Base-by-base conservation (phyloP, 805 yeast species). In the Candida vartiovaarae region DNA sequence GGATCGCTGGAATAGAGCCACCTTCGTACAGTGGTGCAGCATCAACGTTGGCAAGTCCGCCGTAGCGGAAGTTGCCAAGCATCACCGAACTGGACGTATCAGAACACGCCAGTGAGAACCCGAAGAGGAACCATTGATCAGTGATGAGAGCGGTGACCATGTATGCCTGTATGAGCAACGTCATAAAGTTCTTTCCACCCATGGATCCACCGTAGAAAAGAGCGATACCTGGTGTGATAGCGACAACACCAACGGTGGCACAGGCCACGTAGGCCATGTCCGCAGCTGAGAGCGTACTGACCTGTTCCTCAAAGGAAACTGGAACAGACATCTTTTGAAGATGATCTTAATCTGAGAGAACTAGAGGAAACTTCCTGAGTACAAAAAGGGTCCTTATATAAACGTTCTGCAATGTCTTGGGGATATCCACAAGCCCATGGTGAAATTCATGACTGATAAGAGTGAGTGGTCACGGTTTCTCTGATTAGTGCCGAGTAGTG, bases 61-160 rank as follows among this genome's bases (percentile, higher is more conserved):
- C 87, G 43, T 78, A 72, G 50, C 77, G 78, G 54, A 91, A 68
- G 63, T 90, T 80, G 11, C 98, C 98, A 59, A 78, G 89, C 38
- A 82, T 78, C 60, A 86, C 87, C 34, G 82, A 68, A 0, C 60
- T 32, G 1, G 95, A 86, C 0, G 84, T 75, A 23, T 73, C 59
- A 0, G 93, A 81, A 55, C 89, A 86, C 4, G 97, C 93, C 34
- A 91, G 67, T 1, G 96, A 86, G 62, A 86, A 90, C 6, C 96
- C 97, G 95, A 97, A 90, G 59, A 91, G 84, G 63, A 87, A 91
- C 98, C 98, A 91, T 60, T 88, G 95, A 58, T 88, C 77, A 38
- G 78, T 72, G 8, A 84, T 84, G 6, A 87, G 73, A 51, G 82
- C 74, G 3, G 87, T 81, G 8, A 86, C 74, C 69, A 82, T 70